Conservation (phyloP, 768 basidiomycete species). For the Polyporus arcularius region DNA sequence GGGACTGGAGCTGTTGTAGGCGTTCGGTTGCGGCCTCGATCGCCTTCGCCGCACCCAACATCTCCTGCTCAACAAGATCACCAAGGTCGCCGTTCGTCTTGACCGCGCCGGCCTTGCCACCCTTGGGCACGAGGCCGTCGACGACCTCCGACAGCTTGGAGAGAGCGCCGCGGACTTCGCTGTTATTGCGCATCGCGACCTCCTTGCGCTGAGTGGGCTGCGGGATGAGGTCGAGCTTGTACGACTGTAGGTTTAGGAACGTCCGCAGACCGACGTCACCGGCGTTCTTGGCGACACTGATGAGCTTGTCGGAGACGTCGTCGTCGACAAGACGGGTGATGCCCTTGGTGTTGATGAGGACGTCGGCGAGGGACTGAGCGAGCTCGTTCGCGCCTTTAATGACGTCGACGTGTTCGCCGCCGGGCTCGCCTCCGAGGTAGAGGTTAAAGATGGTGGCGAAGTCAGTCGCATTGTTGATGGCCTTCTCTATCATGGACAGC, state of each 20-base stretch:
- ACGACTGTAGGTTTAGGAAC: slow-evolving; percentile 96
- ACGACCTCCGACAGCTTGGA: slow-evolving; percentile 85
- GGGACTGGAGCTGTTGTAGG: slow-evolving; percentile 87
- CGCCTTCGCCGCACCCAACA: slow-evolving; percentile 88
- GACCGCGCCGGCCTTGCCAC: slow-evolving; percentile 65
- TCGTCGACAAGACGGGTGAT: slow-evolving; percentile 90
- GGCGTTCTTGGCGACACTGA: slow-evolving; percentile 78
- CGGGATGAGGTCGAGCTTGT: slow-evolving; percentile 83
- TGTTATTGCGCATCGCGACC: slow-evolving; percentile 87
- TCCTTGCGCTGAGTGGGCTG: slow-evolving; percentile 72
- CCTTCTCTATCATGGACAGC: slow-evolving; percentile 97
- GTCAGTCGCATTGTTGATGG: slow-evolving; percentile 90
- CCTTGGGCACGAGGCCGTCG: slow-evolving; percentile 85
- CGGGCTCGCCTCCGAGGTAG: slow-evolving; percentile 80
- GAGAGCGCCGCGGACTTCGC: slow-evolving; percentile 80
- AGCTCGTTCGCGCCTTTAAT: slow-evolving; percentile 98
- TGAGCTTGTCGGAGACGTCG: slow-evolving; percentile 88
- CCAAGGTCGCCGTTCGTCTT: slow-evolving; percentile 92
- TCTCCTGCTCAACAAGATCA: slow-evolving; percentile 95
- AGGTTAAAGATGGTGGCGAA: slow-evolving; percentile 95
- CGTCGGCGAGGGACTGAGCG: slow-evolving; percentile 90
- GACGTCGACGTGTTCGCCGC: slow-evolving; percentile 95
- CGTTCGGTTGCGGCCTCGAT: slow-evolving; percentile 93
- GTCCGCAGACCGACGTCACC: slow-evolving; percentile 89
- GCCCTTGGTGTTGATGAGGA: slow-evolving; percentile 92